Evolutionary conservation across 2,329 filamentous ascomycete genomes (phyloP).

Genomic region (Talaromyces verruculosus): DNA sequence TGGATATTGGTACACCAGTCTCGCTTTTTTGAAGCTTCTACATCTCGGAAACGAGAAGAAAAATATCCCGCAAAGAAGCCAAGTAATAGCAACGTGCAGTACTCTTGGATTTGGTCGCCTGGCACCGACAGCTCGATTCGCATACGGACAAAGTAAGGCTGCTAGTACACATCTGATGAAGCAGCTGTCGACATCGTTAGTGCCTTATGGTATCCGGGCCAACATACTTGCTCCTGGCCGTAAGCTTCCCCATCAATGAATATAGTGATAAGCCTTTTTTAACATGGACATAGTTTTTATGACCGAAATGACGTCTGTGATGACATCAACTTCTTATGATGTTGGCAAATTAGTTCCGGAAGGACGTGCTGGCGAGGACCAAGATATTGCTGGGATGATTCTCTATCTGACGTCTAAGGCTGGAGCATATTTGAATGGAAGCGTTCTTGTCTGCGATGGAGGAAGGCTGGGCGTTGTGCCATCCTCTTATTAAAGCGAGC

Average conservation of each 20-base stretch:
- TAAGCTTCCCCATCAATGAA: slow-evolving; percentile 21
- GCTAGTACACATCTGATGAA: slow-evolving; percentile 26
- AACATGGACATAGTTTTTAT: slow-evolving; percentile 8
- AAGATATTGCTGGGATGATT: slow-evolving; percentile 53
- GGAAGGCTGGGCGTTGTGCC: slow-evolving; percentile 19
- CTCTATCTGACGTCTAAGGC: slow-evolving; percentile 54
- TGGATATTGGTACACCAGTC: slow-evolving; percentile 34
- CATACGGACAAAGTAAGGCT: slow-evolving; percentile 29
- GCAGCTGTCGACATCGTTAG: slow-evolving; percentile 23
- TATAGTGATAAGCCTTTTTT: not conserved
- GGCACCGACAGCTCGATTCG: slow-evolving; percentile 21
- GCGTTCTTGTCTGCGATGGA: slow-evolving; percentile 52
- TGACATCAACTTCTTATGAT: slow-evolving; percentile 6
- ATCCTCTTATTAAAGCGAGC: slow-evolving; percentile 4
- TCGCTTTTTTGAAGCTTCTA: slow-evolving; percentile 38
- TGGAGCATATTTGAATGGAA: slow-evolving; percentile 57
- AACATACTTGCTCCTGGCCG: slow-evolving; percentile 29
- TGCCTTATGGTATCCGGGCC: slow-evolving; percentile 24
- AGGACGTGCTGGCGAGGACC: slow-evolving; percentile 32
- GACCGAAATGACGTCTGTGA: slow-evolving; percentile 16
- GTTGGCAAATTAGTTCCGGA: not conserved
- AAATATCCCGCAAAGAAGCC: slow-evolving; percentile 23
- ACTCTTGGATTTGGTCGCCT: slow-evolving; percentile 28
- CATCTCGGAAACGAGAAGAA: slow-evolving; percentile 31
- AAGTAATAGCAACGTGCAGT: slow-evolving; percentile 29